phyloP scores from a whole-genome alignment of 192 early-diverging fungal genomes.

The Lobosporangium transversale region DNA sequence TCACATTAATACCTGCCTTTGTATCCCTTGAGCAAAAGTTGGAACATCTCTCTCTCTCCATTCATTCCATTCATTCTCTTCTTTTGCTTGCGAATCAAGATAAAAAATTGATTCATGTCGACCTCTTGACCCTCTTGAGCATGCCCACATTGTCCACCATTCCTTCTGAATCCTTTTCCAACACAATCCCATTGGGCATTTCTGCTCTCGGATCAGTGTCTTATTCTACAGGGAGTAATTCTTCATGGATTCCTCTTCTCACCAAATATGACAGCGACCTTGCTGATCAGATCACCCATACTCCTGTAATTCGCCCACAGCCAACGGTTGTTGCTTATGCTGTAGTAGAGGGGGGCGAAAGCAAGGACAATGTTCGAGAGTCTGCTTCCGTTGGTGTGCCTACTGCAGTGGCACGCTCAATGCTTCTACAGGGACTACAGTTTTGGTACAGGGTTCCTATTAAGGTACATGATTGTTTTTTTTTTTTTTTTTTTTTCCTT shows the following conservation, averaged over 20 bases:
- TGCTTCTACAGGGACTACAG: conserved; percentile 62
- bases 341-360: conserved; percentile 31
- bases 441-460: conserved; percentile 68
- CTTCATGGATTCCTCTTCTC: neutral
- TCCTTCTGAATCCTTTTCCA: conserved; percentile 1
- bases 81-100: too few species aligned
- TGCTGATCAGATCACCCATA: neutral
- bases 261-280: neutral
- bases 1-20: neutral
- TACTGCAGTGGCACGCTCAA: conserved; percentile 63
- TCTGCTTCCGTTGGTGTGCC: conserved; percentile 63
- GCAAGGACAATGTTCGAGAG: conserved; percentile 61
- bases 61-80: neutral
- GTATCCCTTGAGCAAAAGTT: too few species aligned
- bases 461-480: too few species aligned
- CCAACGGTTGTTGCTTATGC: conserved; percentile 14
- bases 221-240: neutral
- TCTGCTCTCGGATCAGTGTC: conserved; percentile 1
- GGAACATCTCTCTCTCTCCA: too few species aligned
- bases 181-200: conserved; percentile 19
- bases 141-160: neutral
- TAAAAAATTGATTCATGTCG: too few species aligned
- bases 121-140: conserved; percentile 16
- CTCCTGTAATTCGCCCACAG: neutral
- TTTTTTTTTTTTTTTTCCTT: too few species aligned